These are phyloP conservation scores for Baeospora myosura DNA, from an alignment of 1,284 basidiomycete species.

Conservation along the genomic window DNA sequence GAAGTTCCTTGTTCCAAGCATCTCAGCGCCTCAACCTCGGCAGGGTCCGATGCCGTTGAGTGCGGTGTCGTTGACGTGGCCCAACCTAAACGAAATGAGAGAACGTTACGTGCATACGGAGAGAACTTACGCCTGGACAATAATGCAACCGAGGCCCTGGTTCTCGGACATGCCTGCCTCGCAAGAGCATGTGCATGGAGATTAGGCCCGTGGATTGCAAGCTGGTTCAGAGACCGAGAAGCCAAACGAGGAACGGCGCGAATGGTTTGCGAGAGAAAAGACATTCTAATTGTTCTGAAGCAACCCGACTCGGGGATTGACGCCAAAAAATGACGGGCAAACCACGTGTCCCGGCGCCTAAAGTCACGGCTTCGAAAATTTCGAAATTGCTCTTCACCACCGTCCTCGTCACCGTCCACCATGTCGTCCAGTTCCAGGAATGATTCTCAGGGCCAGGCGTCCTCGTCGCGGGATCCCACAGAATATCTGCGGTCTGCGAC, in stretches of 20 bases:
- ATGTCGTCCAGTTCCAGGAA: constrained; percentile 22
- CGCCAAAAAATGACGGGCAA: background rate
- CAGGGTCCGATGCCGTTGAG: constrained; percentile 77
- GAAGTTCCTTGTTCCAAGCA: constrained; percentile 84
- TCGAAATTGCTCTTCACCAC: too few relatives aligned
- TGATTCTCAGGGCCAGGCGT: constrained; percentile 16
- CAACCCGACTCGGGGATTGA: background rate
- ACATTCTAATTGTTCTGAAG: too few relatives aligned
- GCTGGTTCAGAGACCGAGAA: too few relatives aligned
- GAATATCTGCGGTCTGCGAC: constrained; percentile 47
- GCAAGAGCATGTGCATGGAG: too few relatives aligned
- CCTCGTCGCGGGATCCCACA: constrained; percentile 30
- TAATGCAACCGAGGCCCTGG: constrained; percentile 4
- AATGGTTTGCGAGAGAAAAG: background rate
- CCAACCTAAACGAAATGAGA: constrained; percentile 47
- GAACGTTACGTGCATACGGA: background rate
- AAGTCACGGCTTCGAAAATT: too few relatives aligned
- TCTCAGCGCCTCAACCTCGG: constrained; percentile 73
- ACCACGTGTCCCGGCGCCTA: too few relatives aligned
- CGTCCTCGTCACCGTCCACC: constrained; percentile 8
- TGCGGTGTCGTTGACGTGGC: constrained; percentile 78
- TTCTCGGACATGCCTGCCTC: background rate
- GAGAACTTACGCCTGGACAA: constrained; percentile 3
- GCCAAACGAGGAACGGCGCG: too few relatives aligned
- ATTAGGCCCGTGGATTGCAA: too few relatives aligned